Evolutionary conservation across 257 asterid genomes (phyloP), one percentile per base, ranked within the genome.

Genomic region (Nicotiana tabacum): DNA sequence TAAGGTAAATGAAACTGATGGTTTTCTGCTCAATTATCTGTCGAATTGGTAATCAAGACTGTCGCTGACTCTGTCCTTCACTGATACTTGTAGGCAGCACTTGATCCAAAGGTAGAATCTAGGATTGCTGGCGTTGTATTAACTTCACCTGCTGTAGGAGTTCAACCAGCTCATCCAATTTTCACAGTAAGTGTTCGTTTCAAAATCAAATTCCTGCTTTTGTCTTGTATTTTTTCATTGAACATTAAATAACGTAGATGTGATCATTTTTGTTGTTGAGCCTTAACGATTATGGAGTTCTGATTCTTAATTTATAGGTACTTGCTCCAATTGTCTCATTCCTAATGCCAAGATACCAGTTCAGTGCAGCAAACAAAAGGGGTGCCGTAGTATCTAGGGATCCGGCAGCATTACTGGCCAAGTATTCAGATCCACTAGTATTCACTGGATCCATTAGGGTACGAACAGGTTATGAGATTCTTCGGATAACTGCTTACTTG

Each of bases 121-220:
- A 81, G 83, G 9, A 85, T 94, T 39, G 86, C 94, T 35, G 99
- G 99, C 65, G 37, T 92, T 8, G 91, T 92, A n/a, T 32, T 94
- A 70, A 95, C 98, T 80, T 95, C 98, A 43, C 99, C 99, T 37
- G 99, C 99, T 32, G 92, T 94, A 0, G 97, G 97, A 68, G 96
- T 95, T 77, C 92, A 95, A 86, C 99, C 97, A 7, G 88, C 99
- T 35, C 98, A 95, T 85, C 96, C 96, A 11, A 92, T 95, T 83
- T 88, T 95, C 62, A 77, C 89, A 3, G 99, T 94, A 89, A 87
- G 90, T 56, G 11, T 58, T 16, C 1, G 0, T 64, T 33, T 30
- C 64, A 21, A 12, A 1, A 76, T 51, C 62, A 74, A 46, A 0
- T 21, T 3, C n/a, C 21, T 43, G n/a, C 37, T 43, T 46, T 24